phyloP scores from a whole-genome alignment of 2,329 filamentous ascomycete species.

The Curvularia sp. region DNA sequence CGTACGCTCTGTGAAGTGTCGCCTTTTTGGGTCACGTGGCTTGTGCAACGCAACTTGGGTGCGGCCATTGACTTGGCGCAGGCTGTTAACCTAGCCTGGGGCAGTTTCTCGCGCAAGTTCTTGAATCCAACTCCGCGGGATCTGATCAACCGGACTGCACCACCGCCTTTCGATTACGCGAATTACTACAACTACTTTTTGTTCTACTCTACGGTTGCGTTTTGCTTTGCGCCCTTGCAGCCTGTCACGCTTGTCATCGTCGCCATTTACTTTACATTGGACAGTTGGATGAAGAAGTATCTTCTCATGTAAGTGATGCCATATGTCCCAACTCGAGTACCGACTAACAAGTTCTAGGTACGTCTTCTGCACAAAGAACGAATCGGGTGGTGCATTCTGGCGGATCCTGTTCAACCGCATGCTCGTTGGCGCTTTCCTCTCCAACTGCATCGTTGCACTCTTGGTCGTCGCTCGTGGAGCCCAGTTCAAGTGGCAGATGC shows the following conservation, averaged over 20 bases:
- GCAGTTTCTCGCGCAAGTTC: constrained; percentile 85
- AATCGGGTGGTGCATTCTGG: constrained; percentile 94
- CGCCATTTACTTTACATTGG: constrained; percentile 86
- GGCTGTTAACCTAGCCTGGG: constrained; percentile 80
- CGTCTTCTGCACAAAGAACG: constrained; percentile 94
- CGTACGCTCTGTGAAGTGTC: constrained; percentile 81
- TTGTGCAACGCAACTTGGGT: constrained; percentile 90
- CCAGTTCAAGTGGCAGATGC: constrained; percentile 58
- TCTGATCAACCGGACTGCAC: constrained; percentile 90
- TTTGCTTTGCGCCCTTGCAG: constrained; percentile 85
- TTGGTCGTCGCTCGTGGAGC: constrained; percentile 73
- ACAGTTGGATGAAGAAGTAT: constrained; percentile 94
- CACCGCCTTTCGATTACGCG: constrained; percentile 91
- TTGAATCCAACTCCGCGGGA: constrained; percentile 87
- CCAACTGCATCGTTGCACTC: constrained; percentile 79
- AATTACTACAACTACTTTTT: constrained; percentile 98
- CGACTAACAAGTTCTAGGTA: constrained; percentile 50
- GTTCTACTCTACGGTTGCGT: constrained; percentile 87
- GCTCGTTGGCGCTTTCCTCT: constrained; percentile 79
- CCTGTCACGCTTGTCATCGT: constrained; percentile 86
- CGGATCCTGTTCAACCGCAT: constrained; percentile 91
- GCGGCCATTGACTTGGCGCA: constrained; percentile 95
- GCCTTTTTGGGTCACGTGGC: constrained; percentile 79
- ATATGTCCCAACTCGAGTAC: neutral
- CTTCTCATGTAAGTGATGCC: constrained; percentile 68